Base-by-base conservation (phyloP, 2,329 filamentous ascomycete species). In the Fusarium beomiforme region DNA sequence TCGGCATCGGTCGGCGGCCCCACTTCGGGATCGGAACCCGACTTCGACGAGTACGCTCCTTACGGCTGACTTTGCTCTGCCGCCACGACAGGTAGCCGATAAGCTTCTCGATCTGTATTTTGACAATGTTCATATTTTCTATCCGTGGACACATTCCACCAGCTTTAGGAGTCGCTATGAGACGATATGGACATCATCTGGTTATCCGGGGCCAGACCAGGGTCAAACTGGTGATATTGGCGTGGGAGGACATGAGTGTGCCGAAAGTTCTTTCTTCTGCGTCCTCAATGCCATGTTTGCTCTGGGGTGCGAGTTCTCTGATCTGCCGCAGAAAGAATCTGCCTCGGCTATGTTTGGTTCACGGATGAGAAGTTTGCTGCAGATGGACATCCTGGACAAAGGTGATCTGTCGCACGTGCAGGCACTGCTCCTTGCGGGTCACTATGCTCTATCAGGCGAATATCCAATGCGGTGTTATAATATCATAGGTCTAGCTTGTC, bases 71-170 rank as follows among this genome's bases (percentile, higher is more conserved):
- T 64, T 42, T 17, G 49, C 59, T 0, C 16, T 64, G 0, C 62
- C 62, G 0, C 62, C 62, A 2, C 31, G 62, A 11, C 59, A 64
- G 1, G 36, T 64, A 2, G 62, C 62, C 0, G 62, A 64, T 0
- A 41, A 34, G 1, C 34, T 64, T 0, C 31, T 64, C 0, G 4
- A 64, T 10, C 9, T 64, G 0, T 64, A 64, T 13, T 64, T 64
- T 1, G 36, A 47, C 0, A 64, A 2, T 0, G 59, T 57, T 3
- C 62, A 64, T 2, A 64, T 64, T 0, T 43, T 64, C 0, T 64
- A 64, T n/a, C 62, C 62, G 0, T 64, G 59, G 62, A 47, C 34
- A 4, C 59, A 64, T 5, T 64, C 59, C 8, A 41, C 50, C 0
- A 49, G 59, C 9, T 64, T 64, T 1, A 33, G 1, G 1, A 47